Evolutionary conservation across 495 filamentous ascomycete species (phyloP).

Genomic region (Aspergillus biplanus): DNA sequence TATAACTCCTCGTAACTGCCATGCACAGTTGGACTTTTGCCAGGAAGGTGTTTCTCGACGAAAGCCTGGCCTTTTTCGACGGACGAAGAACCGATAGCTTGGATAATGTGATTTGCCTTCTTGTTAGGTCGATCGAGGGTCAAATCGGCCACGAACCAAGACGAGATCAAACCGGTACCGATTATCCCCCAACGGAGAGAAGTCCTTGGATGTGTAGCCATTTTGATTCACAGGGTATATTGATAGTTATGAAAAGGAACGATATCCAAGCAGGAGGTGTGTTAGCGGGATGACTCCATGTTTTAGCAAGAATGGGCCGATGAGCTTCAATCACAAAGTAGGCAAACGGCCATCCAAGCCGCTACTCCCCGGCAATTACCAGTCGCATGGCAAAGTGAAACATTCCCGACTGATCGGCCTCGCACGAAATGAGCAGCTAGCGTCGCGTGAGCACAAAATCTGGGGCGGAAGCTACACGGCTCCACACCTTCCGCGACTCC

Average conservation of each 20-base stretch:
- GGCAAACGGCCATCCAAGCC: background rate
- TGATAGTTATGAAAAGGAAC: background rate
- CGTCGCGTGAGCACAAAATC: background rate
- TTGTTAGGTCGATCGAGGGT: background rate
- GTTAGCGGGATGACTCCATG: background rate
- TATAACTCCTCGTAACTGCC: constrained; percentile 72
- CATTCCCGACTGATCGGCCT: background rate
- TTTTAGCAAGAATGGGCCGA: background rate
- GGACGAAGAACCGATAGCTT: constrained; percentile 72
- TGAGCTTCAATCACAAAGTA: background rate
- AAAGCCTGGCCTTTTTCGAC: constrained; percentile 63
- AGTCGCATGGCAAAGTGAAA: background rate
- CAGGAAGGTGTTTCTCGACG: constrained; percentile 38
- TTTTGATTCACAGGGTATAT: background rate
- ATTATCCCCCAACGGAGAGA: background rate
- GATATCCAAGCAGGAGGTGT: background rate
- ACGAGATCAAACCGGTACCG: constrained; percentile 12
- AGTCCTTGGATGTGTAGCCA: background rate
- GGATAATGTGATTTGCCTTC: constrained; percentile 56
- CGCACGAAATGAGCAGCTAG: background rate
- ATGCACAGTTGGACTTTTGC: constrained; percentile 65
- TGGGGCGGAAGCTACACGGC: background rate
- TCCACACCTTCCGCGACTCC: background rate
- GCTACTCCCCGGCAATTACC: background rate
- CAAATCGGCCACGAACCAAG: constrained; percentile 7